phyloP scores from a whole-genome alignment of 2,329 filamentous ascomycete species.

The Aspergillus latus region DNA sequence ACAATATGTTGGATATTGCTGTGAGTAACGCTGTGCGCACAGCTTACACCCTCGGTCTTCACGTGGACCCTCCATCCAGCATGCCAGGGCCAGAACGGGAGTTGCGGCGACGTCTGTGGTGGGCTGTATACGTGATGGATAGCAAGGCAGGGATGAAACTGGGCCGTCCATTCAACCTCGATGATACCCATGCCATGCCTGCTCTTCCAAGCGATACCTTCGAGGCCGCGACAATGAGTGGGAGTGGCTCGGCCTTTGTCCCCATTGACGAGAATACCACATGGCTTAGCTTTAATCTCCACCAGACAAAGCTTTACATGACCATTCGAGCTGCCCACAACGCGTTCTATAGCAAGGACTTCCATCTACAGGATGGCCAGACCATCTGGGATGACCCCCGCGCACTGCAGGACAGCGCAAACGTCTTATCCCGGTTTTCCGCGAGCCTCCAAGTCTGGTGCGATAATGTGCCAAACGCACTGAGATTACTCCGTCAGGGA shows the following conservation, averaged over 20 bases:
- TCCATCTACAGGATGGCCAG: neutral
- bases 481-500: neutral
- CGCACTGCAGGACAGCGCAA: neutral
- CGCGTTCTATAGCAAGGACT: constrained; percentile 12
- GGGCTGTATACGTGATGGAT: constrained; percentile 16
- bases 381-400: constrained; percentile 2
- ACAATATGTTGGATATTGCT: constrained; percentile 8
- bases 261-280: constrained; percentile 14
- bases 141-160: constrained; percentile 21
- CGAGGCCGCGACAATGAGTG: constrained; percentile 6
- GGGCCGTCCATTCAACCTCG: constrained; percentile 19
- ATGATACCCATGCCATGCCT: neutral
- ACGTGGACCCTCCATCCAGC: constrained; percentile 1
- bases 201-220: constrained; percentile 15
- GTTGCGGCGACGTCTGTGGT: constrained; percentile 6
- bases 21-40: constrained; percentile 1
- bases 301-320: constrained; percentile 14
- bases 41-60: constrained; percentile 3
- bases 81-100: neutral
- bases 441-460: neutral
- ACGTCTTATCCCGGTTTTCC: neutral
- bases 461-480: neutral
- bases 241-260: constrained; percentile 14
- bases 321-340: constrained; percentile 15
- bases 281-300: constrained; percentile 22